These are phyloP conservation scores for Neurospora intermedia DNA, from an alignment of 495 filamentous ascomycete species.

Conservation along the genomic window DNA sequence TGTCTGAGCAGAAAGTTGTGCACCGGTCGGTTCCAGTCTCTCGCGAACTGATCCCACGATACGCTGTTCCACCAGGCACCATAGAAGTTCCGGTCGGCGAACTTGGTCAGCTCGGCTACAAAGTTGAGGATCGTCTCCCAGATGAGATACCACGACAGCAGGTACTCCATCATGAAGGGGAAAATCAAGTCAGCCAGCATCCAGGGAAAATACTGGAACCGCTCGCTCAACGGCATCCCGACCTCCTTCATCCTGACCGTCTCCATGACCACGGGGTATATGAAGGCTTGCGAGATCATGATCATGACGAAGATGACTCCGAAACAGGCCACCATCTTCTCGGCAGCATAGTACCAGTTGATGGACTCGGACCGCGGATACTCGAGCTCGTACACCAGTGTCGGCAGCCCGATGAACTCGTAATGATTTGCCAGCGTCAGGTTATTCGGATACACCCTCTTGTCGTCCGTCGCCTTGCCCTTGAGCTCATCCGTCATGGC, in stretches of 20 bases:
- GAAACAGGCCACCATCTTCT: conserved; percentile 57
- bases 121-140: conserved; percentile 75
- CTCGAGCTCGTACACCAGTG: conserved; percentile 65
- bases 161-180: conserved; percentile 65
- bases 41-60: conserved; percentile 57
- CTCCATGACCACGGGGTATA: conserved; percentile 56
- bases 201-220: conserved; percentile 57
- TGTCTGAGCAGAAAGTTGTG: conserved; percentile 64
- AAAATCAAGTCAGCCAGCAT: conserved; percentile 60
- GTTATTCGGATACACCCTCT: conserved; percentile 52
- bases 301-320: conserved; percentile 58
- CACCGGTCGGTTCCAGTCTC: conserved; percentile 64
- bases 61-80: conserved; percentile 59
- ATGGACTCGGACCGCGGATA: conserved; percentile 60
- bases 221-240: conserved; percentile 44
- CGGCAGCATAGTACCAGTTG: conserved; percentile 60
- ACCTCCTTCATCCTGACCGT: conserved; percentile 53
- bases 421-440: conserved; percentile 54
- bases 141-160: conserved; percentile 63
- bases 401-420: conserved; percentile 63
- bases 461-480: conserved; percentile 36
- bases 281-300: conserved; percentile 44
- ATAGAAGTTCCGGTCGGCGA: conserved; percentile 72
- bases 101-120: conserved; percentile 58
- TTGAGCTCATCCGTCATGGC: conserved; percentile 51